Base-by-base conservation (phyloP, 768 basidiomycete species). In the Hygrocybe punicea region DNA sequence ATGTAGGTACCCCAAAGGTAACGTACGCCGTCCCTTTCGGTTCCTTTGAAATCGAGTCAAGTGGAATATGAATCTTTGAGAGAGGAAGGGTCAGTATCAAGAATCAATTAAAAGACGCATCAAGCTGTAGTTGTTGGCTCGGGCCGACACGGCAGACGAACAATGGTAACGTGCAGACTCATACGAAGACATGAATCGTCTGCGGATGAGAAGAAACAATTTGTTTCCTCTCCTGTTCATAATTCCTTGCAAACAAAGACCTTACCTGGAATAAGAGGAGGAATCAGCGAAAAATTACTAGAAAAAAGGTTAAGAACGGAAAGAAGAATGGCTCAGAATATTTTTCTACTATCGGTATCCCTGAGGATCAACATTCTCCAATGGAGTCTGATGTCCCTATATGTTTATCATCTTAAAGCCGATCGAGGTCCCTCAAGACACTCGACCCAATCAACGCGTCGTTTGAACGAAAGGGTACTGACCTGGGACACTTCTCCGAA, bases 401-500 rank as follows among this genome's bases (percentile, higher is more conserved):
- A 29, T 53, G 51, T 16, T 55, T 62, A 39, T 58, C 60, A 62
- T 62, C 60, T 36, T 40, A 42, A 29, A 60, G 17, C n/a, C 16
- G 33, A 17, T 40, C 55, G 39, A 35, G 23, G 45, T 1, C 14
- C 4, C 40, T 42, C 10, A 19, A 19, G 16, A 10, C 14, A 42
- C 19, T 10, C 37, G 56, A 55, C 33, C 6, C 42, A 65, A 60
- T 51, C 2, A 45, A 42, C 36, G 50, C 17, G 48, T 29, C 17
- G 48, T 29, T 44, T 25, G 47, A 56, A 39, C 17, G 5, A 50
- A 45, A 19, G 9, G 37, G 4, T 4, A 50, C 83, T 78, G 59
- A 92, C 93, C 87, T 94, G 89, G 40, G 79, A 79, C 34, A 97
- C 67, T 45, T 82, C 76, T 8, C 95, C 95, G 67, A 82, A 91